Evolutionary conservation across 2,329 filamentous ascomycete genomes (phyloP).

Genomic region (Dothistroma septosporum): DNA sequence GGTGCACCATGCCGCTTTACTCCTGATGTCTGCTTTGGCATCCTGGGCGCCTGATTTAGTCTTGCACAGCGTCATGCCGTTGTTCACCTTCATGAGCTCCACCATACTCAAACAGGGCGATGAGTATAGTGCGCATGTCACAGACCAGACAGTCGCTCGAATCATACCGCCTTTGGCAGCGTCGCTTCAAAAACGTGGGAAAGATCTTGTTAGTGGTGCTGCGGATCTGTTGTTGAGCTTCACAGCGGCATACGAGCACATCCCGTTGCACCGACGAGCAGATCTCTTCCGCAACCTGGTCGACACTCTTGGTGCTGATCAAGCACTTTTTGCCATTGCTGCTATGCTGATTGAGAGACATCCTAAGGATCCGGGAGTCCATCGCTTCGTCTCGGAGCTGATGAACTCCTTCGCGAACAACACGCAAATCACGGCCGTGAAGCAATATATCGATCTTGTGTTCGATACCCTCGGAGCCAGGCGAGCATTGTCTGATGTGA

Average conservation of each 20-base stretch:
- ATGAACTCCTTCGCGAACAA: slow-evolving; percentile 68
- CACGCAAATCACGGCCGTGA: slow-evolving; percentile 68
- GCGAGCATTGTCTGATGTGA: slow-evolving; percentile 65
- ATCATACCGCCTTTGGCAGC: slow-evolving; percentile 88
- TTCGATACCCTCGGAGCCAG: slow-evolving; percentile 72
- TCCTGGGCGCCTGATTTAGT: slow-evolving; percentile 85
- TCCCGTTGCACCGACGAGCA: slow-evolving; percentile 78
- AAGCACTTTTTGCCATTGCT: slow-evolving; percentile 82
- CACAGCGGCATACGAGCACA: slow-evolving; percentile 92
- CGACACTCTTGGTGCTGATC: slow-evolving; percentile 75
- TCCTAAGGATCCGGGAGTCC: slow-evolving; percentile 67
- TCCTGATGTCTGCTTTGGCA: slow-evolving; percentile 82
- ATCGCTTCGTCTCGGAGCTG: slow-evolving; percentile 71
- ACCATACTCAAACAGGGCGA: slow-evolving; percentile 89
- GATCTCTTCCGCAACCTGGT: slow-evolving; percentile 81
- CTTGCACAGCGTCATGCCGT: slow-evolving; percentile 95
- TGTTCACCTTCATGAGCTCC: slow-evolving; percentile 96
- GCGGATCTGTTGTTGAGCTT: slow-evolving; percentile 93
- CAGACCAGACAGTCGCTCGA: slow-evolving; percentile 86
- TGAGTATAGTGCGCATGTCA: slow-evolving; percentile 94
- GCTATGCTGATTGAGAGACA: slow-evolving; percentile 91
- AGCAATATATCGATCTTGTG: slow-evolving; percentile 71
- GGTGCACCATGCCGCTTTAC: slow-evolving; percentile 85
- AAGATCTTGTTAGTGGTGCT: slow-evolving; percentile 74
- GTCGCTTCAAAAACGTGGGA: slow-evolving; percentile 73